Evolutionary conservation across 768 basidiomycete genomes (phyloP).

Genomic region (Pisolithus tinctorius): DNA sequence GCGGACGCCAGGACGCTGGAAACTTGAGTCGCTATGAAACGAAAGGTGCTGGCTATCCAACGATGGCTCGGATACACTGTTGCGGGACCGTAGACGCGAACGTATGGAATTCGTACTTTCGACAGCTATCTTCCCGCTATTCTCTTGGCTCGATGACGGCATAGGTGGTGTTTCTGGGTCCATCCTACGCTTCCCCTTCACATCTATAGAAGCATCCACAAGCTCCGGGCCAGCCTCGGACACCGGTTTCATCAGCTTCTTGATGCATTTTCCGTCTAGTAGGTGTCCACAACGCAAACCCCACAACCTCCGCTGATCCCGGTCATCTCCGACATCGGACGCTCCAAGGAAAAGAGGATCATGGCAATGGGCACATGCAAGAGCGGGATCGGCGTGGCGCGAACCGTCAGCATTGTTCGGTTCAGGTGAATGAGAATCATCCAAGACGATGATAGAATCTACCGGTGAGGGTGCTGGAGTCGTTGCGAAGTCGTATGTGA

Average conservation of each 20-base stretch:
- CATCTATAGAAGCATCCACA: conserved; percentile 13
- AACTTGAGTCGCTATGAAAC: not conserved
- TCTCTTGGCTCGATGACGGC: conserved; percentile 25
- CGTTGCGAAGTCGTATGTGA: conserved; percentile 59
- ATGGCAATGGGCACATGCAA: conserved; percentile 63
- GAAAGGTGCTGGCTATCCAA: not conserved
- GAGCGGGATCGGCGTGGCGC: conserved; percentile 31
- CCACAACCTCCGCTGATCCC: conserved; percentile 51
- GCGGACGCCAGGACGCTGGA: not conserved
- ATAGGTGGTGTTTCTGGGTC: conserved; percentile 2
- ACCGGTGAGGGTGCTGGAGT: conserved; percentile 25
- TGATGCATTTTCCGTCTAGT: conserved; percentile 70
- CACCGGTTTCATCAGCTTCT: conserved; percentile 46
- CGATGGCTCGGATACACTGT: conserved; percentile 8
- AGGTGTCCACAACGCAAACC: conserved; percentile 71
- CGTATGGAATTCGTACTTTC: conserved; percentile 37
- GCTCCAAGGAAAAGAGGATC: conserved; percentile 56
- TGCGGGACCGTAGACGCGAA: conserved; percentile 51
- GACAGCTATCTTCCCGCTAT: conserved; percentile 20
- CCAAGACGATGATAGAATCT: conserved; percentile 34
- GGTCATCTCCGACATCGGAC: conserved; percentile 41
- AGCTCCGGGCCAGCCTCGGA: conserved; percentile 4
- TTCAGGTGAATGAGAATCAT: conserved; percentile 32
- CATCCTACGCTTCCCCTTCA: conserved; percentile 38
- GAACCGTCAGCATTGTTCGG: conserved; percentile 16